A percentile compares a stretch with the other conserved stretches of the same genome.
phyloP scores from a whole-genome alignment of 129 eudicot genomes.

The Solidago caesia region DNA sequence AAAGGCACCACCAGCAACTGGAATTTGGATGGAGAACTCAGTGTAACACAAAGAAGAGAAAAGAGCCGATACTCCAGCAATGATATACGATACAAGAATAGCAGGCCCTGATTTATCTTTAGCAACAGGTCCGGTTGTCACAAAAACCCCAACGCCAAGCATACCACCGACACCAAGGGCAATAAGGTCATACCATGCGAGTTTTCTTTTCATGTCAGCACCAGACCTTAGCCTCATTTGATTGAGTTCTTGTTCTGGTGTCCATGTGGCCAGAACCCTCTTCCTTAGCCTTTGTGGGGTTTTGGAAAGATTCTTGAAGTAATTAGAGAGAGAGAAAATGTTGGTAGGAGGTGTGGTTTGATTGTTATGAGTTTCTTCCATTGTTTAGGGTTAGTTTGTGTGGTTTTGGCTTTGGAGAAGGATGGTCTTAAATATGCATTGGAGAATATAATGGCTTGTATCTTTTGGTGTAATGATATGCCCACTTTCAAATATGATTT shows the following conservation, averaged over 20 bases:
- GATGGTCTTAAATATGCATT: constrained; percentile 43
- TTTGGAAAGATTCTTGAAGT: constrained; percentile 50
- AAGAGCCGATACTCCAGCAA: constrained; percentile 76
- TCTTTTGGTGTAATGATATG: constrained; percentile 35
- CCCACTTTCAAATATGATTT: constrained; percentile 37
- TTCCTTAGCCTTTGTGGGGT: constrained; percentile 60
- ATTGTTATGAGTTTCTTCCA: constrained; percentile 37
- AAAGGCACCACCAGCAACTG: constrained; percentile 88
- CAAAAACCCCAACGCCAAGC: constrained; percentile 87
- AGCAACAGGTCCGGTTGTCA: constrained; percentile 77
- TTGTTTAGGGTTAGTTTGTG: constrained; percentile 25
- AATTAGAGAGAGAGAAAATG: constrained; percentile 32
- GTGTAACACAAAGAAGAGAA: constrained; percentile 82
- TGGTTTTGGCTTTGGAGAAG: constrained; percentile 31
- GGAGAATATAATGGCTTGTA: constrained; percentile 40
- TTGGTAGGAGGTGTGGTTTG: constrained; percentile 30
- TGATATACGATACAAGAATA: constrained; percentile 60
- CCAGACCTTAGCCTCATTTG: constrained; percentile 82
- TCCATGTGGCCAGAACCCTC: constrained; percentile 76
- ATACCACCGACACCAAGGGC: constrained; percentile 81
- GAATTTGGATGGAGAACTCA: constrained; percentile 71
- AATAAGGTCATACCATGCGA: constrained; percentile 63
- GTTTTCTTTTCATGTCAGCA: constrained; percentile 84
- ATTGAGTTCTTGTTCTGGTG: constrained; percentile 79
- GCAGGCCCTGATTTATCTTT: constrained; percentile 57